These are phyloP conservation scores for Claviceps sp. DNA, from an alignment of 2,329 filamentous ascomycete genomes.

Conservation along the genomic window DNA sequence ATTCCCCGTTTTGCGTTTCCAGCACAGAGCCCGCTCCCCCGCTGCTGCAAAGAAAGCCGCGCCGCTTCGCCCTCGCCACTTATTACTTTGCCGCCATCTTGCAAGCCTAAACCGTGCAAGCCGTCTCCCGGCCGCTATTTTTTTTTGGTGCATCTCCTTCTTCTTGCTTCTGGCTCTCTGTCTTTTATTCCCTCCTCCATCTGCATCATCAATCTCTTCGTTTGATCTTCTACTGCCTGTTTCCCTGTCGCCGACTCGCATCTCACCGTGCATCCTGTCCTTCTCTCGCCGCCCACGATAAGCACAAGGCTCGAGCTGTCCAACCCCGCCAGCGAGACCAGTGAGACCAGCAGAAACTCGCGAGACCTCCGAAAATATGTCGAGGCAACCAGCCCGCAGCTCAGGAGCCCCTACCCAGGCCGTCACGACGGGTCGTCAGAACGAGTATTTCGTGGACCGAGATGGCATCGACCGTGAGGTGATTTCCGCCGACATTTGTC, in stretches of 20 bases:
- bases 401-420: slow-evolving; percentile 20
- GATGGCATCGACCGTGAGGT: slow-evolving; percentile 75
- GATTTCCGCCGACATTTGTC: slow-evolving; percentile 73
- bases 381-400: slow-evolving; percentile 25
- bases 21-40: too few species aligned
- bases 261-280: slow-evolving; percentile 8
- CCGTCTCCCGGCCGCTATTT: neutral
- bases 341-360: too few species aligned
- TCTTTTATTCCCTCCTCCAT: slow-evolving; percentile 8
- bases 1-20: too few species aligned
- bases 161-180: slow-evolving; percentile 8
- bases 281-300: slow-evolving; percentile 4
- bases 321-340: slow-evolving; percentile 2
- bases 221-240: neutral
- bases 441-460: slow-evolving; percentile 69
- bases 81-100: neutral
- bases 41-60: too few species aligned
- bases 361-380: slow-evolving; percentile 15
- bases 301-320: slow-evolving; percentile 1
- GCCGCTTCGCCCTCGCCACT: neutral
- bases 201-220: slow-evolving; percentile 6
- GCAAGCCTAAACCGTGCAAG: neutral
- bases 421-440: slow-evolving; percentile 38
- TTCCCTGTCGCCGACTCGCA: slow-evolving; percentile 1
- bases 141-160: slow-evolving; percentile 6